phyloP scores from a whole-genome alignment of 306 rosid genomes.

The Dalbergia cultrata region DNA sequence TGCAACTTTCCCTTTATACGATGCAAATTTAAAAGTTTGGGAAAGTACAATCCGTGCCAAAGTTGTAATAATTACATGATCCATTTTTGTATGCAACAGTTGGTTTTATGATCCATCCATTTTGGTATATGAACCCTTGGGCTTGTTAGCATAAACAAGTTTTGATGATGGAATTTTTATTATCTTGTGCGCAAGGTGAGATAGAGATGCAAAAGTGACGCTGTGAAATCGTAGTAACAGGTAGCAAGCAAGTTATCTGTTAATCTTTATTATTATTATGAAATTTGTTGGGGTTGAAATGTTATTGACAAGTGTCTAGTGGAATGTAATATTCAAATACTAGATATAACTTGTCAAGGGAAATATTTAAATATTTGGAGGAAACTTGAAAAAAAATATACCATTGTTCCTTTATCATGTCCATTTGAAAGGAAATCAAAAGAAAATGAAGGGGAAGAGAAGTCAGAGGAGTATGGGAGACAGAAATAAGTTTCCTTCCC shows the following conservation, averaged over 20 bases:
- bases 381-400: no score
- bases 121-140: neutral
- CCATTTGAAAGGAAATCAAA: neutral
- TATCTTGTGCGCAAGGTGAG: neutral
- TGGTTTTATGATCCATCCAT: neutral
- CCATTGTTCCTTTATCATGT: no score
- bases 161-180: neutral
- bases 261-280: no score
- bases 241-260: no score
- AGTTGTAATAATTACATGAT: neutral
- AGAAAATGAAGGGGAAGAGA: neutral
- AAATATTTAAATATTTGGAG: no score
- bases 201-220: neutral
- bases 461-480: neutral
- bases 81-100: conserved; percentile 36
- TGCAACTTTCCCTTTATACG: conserved; percentile 26
- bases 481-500: neutral
- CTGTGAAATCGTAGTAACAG: no score
- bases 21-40: conserved; percentile 44
- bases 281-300: no score
- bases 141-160: conserved; percentile 15
- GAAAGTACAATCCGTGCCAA: conserved; percentile 27
- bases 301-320: no score
- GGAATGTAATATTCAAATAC: no score
- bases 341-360: no score